Evolutionary conservation across 768 basidiomycete genomes (phyloP).

Genomic region (Roridomyces roridus): DNA sequence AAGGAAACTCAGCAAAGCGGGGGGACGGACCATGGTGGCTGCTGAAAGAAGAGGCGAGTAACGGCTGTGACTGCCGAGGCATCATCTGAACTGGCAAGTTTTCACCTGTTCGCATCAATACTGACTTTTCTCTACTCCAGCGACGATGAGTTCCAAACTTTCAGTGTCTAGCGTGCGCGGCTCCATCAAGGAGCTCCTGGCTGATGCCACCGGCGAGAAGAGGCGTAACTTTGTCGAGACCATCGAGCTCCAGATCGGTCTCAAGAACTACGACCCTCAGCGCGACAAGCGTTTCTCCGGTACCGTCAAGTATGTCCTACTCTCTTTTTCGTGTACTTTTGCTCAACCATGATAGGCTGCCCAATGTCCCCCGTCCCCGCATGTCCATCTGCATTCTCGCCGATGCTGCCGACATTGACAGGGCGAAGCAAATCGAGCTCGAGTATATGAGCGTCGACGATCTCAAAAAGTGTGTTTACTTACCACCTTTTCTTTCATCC

Average conservation of each 20-base stretch:
- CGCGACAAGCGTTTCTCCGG: constrained; percentile 99
- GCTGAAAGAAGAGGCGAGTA: background rate
- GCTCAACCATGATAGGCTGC: constrained; percentile 63
- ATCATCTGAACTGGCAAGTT: background rate
- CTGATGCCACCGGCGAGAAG: constrained; percentile 84
- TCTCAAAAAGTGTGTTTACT: constrained; percentile 84
- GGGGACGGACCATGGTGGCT: constrained; percentile 18
- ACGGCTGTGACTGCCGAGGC: background rate
- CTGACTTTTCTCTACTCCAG: background rate
- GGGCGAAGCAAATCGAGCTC: constrained; percentile 96
- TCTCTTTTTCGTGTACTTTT: background rate
- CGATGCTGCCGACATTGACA: constrained; percentile 98
- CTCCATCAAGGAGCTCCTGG: constrained; percentile 91
- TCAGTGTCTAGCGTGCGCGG: constrained; percentile 99
- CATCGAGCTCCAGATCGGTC: constrained; percentile 93
- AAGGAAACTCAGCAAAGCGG: constrained; percentile 25
- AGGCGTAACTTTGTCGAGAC: constrained; percentile 96
- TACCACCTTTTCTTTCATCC: background rate
- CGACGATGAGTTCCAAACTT: constrained; percentile 70
- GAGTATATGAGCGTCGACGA: constrained; percentile 99
- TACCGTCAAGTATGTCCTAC: constrained; percentile 81
- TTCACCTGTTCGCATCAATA: background rate
- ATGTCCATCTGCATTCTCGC: constrained; percentile 99
- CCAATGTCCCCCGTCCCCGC: constrained; percentile 96
- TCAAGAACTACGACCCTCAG: constrained; percentile 99